Conservation (phyloP, 139 green algal genomes). For the Haematococcus lacustris region DNA sequence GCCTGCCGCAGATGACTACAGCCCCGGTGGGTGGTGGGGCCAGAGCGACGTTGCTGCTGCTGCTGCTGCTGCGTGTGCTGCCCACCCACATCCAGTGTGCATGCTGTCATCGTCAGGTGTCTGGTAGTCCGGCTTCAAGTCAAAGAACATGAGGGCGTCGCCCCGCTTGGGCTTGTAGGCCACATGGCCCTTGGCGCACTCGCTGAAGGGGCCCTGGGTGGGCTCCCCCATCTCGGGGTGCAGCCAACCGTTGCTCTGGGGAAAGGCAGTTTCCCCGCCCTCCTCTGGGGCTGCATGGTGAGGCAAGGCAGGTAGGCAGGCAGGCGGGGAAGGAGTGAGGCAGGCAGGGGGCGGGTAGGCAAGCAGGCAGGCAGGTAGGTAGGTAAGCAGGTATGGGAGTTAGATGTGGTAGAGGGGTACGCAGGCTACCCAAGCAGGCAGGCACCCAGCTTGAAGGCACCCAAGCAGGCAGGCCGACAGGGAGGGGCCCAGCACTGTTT, state of each 20-base stretch:
- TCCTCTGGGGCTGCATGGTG: constrained; percentile 28
- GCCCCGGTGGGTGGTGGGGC: no score
- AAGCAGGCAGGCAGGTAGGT: no score
- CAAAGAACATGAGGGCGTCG: constrained; percentile 55
- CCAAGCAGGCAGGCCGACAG: no score
- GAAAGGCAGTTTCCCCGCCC: constrained; percentile 52
- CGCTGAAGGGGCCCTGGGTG: constrained; percentile 1
- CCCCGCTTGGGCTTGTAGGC: constrained; percentile 51
- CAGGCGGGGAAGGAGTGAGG: no score
- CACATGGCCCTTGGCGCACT: constrained; percentile 50
- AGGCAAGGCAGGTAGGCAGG: no score
- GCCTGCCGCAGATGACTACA: background rate
- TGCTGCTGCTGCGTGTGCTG: background rate
- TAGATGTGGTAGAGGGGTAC: no score
- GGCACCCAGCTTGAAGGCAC: no score
- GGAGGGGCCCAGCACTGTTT: no score
- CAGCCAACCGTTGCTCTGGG: constrained; percentile 23
- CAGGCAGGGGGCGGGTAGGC: no score
- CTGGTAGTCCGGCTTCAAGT: constrained; percentile 18
- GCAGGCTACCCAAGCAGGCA: no score
- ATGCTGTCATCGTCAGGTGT: constrained; percentile 13
- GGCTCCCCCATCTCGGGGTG: constrained; percentile 21
- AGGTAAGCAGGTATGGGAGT: no score
- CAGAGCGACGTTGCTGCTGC: background rate
- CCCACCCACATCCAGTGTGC: constrained; percentile 18